A percentile compares a stretch with the other conserved stretches of the same genome.
Conservation (phyloP, 148 eudicot genomes). For the Camellia granthamiana region DNA sequence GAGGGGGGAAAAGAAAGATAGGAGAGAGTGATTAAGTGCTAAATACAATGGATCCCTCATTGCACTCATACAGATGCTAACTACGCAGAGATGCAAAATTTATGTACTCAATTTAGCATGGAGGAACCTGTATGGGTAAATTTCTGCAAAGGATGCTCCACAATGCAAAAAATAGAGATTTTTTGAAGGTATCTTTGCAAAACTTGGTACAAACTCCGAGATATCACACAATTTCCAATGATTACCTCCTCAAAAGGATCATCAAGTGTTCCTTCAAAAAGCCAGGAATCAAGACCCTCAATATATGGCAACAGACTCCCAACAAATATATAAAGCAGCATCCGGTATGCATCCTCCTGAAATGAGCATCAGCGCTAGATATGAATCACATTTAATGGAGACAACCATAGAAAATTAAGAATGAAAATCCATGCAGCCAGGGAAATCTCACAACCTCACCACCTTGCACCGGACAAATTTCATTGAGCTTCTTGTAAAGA, state of each 20-base stretch:
- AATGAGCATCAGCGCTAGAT: conserved; percentile 22
- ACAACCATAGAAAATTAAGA: background rate
- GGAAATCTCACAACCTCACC: conserved; percentile 66
- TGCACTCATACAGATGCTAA: background rate
- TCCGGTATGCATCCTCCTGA: conserved; percentile 90
- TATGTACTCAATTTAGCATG: background rate
- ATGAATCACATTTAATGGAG: conserved; percentile 8
- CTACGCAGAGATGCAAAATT: background rate
- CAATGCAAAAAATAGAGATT: background rate
- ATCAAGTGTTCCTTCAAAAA: conserved; percentile 88
- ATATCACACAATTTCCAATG: conserved; percentile 9
- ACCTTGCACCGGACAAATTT: conserved; percentile 76
- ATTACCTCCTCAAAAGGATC: conserved; percentile 97
- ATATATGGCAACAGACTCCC: conserved; percentile 79
- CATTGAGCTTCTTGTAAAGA: conserved; percentile 73
- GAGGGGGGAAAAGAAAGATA: background rate
- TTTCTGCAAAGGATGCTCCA: background rate
- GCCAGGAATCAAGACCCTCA: conserved; percentile 84
- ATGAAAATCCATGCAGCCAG: conserved; percentile 5
- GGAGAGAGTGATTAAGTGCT: background rate
- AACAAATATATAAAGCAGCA: conserved; percentile 75
- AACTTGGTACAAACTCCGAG: background rate
- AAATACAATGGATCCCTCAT: background rate
- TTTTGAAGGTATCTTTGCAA: background rate
- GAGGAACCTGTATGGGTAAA: background rate